Base-by-base conservation (phyloP, 441 rosid genomes). In the Codiaeum variegatum region DNA sequence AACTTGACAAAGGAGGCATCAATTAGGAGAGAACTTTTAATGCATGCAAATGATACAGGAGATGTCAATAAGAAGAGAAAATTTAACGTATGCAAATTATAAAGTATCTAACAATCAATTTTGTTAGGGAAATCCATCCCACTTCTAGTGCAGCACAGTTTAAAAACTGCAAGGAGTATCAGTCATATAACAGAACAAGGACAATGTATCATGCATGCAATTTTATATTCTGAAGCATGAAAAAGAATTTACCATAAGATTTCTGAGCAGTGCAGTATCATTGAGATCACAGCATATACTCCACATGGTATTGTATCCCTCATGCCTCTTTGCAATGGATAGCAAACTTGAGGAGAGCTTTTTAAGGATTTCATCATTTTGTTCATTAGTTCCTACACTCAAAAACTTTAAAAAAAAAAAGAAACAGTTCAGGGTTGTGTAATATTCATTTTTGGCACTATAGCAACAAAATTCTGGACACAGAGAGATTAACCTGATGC, bases 271-370 rank as follows among this genome's bases (percentile, higher is more conserved):
- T 31, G 72, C 83, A n/a, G 88, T 78, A 83, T 96, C 97, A 71
- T 89, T 86, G 71, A 93, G 90, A 80, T 91, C 97, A 79, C 88
- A 89, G 74, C 96, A 93, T 78, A 95, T 84, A 80, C 70, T 82
- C 98, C 97, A 95, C 88, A 93, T 82, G 21, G 91, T 85, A 62
- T 79, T 85, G 79, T 95, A 91, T 68, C 88, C 91, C 72, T 87
- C 97, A 81, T 96, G 94, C 76, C 85, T 84, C 83, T 90, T 93
- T 60, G 97, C 94, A 61, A 87, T 73, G 68, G 87, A 75, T 67
- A 91, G 77, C 92, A 96, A 87, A 79, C 80, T 82, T 64, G 90
- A 82, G 62, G 91, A 88, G 56, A 87, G 88, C 79, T 86, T 88
- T 83, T 83, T 81, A 23, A 89, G 83, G 67, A 73, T 79, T 67